Evolutionary conservation across 768 basidiomycete species (phyloP), one percentile per base, ranked within the genome.

Genomic region (Xerocomellus amylosporus): DNA sequence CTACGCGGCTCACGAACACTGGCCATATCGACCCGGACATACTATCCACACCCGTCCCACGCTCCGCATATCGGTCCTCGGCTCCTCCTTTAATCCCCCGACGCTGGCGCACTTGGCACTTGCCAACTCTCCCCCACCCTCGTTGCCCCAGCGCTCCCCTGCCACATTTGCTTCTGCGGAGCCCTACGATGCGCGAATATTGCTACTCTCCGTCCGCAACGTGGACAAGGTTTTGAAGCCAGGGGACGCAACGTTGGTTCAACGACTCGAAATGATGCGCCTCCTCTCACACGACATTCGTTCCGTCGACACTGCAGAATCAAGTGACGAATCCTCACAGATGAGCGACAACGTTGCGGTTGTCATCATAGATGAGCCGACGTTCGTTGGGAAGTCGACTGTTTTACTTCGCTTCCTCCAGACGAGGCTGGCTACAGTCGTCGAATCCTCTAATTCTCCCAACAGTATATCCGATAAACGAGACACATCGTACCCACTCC

Each of bases 41-140:
- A 56, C 26, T 19, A 46, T 7, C 10, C 59, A 51, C 46, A 20
- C 53, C 3, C 42, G 45, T 17, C 53, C 55, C 15, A 65, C 68
- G 4, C 65, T 85, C 34, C 78, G 76, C 49, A 78, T 95, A 44
- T 79, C 87, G 4, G 75, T 95, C n/a, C 78, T 97, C 37, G 95
- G 97, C 63, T 87, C 93, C 2, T 94, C 92, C 1, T 98, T 91
- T 74, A 96, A 98, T 64, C 94, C 94, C 4, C 95, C 95, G 1
- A 93, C 91, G 3, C 68, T 80, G 22, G 91, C 94, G 0, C 94
- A 98, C 69, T 77, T 87, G 49, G 86, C 88, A 3, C 83, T 98
- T 44, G 84, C 84, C 26, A 82, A 80, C 54, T 72, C 79, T 5
- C 53, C 46, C 8, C 60, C 50, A 61, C 67, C 34, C 14, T 74